phyloP scores from a whole-genome alignment of 1,284 basidiomycete species.

The Tremellales sp. region DNA sequence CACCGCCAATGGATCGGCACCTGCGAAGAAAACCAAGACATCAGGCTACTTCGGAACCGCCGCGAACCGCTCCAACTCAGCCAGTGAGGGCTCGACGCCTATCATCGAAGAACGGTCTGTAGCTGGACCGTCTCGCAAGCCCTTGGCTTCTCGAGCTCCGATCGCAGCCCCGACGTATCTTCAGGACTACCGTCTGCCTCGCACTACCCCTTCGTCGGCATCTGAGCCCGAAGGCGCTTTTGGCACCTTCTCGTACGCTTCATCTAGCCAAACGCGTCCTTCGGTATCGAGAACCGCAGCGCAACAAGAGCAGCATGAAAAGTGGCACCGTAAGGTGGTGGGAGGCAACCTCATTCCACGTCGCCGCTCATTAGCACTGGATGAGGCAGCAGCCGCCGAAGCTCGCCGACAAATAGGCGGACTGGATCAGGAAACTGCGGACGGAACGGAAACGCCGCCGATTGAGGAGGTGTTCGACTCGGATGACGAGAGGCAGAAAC shows the following conservation, averaged over 20 bases:
- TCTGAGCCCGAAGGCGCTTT: constrained; percentile 27
- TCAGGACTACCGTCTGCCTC: constrained; percentile 19
- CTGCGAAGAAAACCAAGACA: constrained; percentile 24
- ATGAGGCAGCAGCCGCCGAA: constrained; percentile 44
- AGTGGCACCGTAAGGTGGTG: constrained; percentile 29
- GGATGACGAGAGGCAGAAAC: constrained; percentile 10
- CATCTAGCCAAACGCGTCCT: constrained; percentile 4
- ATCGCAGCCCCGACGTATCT: constrained; percentile 8
- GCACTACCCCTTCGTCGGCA: neutral
- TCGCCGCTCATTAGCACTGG: constrained; percentile 41
- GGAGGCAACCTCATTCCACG: constrained; percentile 31
- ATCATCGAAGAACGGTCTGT: neutral
- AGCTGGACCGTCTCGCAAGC: neutral
- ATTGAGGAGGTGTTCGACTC: constrained; percentile 14
- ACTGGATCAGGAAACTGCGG: constrained; percentile 15
- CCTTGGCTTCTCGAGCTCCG: neutral
- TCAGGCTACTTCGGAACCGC: constrained; percentile 25
- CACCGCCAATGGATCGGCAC: constrained; percentile 21
- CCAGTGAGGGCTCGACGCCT: neutral
- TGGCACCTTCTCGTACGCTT: constrained; percentile 12
- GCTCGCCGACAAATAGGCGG: constrained; percentile 15
- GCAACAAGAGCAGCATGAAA: constrained; percentile 30
- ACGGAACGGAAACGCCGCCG: constrained; percentile 5
- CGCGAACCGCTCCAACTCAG: neutral
- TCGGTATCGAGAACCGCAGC: constrained; percentile 18